Conservation (phyloP, 2,329 filamentous ascomycete species). For the Aureobasidium sp. region DNA sequence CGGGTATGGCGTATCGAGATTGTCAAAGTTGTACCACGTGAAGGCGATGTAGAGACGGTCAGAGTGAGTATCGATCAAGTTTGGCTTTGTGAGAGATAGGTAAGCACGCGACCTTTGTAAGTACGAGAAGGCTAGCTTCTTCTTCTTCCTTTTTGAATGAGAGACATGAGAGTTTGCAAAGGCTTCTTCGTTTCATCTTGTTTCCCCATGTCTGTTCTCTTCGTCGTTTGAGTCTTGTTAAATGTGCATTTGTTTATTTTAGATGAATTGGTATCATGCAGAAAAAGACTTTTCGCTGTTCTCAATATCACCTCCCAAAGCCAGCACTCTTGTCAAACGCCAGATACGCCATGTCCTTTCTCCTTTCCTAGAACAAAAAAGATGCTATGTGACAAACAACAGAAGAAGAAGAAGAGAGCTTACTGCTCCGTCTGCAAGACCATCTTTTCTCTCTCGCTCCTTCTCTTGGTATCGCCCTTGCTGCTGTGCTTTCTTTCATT, state of each 20-base stretch:
- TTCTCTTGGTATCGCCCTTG: constrained; percentile 66
- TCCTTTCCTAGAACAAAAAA: neutral
- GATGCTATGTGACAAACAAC: neutral
- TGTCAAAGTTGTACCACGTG: neutral
- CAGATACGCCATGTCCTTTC: neutral
- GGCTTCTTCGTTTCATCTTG: too few relatives aligned
- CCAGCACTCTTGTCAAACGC: neutral
- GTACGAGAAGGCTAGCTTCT: neutral
- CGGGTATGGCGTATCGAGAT: neutral
- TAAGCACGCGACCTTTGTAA: neutral
- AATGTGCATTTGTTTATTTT: neutral
- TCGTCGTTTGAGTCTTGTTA: neutral
- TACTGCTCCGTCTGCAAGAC: constrained; percentile 61
- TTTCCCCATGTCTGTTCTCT: too few relatives aligned
- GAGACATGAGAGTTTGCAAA: neutral
- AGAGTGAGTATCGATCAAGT: neutral
- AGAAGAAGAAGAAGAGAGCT: neutral
- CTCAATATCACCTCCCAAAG: neutral
- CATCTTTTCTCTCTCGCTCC: constrained; percentile 87
- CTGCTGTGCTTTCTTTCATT: constrained; percentile 88
- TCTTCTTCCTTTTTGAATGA: neutral
- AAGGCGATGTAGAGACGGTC: neutral
- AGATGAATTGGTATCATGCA: neutral
- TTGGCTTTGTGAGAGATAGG: neutral
- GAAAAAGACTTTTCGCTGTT: neutral